These are phyloP conservation scores for Termitomyces sp. DNA, from an alignment of 768 basidiomycete genomes.

Conservation along the genomic window DNA sequence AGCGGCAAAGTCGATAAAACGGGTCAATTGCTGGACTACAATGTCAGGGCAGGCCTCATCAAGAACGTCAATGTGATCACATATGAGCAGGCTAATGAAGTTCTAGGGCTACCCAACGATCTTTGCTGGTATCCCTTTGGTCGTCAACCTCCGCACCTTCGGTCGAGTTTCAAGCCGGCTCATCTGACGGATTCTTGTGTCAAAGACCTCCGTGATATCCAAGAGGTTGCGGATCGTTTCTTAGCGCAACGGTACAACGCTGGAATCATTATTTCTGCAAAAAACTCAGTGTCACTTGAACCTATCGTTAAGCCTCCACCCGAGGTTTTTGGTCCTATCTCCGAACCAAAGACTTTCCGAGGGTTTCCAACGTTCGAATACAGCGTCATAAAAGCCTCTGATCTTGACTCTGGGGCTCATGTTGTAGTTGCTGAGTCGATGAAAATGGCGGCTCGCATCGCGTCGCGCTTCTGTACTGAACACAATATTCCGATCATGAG, in stretches of 20 bases:
- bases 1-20: conserved; percentile 61
- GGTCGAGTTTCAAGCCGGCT: conserved; percentile 1
- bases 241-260: conserved; percentile 17
- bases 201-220: conserved; percentile 29
- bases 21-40: conserved; percentile 69
- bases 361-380: conserved; percentile 57
- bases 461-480: conserved; percentile 68
- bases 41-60: conserved; percentile 70
- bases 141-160: conserved; percentile 12
- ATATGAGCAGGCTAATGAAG: conserved; percentile 66
- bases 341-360: conserved; percentile 31
- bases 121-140: conserved; percentile 44
- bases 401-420: conserved; percentile 40
- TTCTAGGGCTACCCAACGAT: conserved; percentile 29
- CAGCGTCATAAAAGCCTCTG: conserved; percentile 27
- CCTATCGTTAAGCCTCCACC: conserved; percentile 25
- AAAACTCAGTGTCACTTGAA: conserved; percentile 25
- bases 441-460: conserved; percentile 74
- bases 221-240: conserved; percentile 16
- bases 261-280: conserved; percentile 22
- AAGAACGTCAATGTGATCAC: conserved; percentile 60
- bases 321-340: conserved; percentile 27
- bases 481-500: conserved; percentile 61
- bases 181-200: conserved; percentile 21
- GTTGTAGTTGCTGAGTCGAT: conserved; percentile 74